phyloP scores from a whole-genome alignment of 2,329 filamentous ascomycete species.

The Aspergillus sp. region DNA sequence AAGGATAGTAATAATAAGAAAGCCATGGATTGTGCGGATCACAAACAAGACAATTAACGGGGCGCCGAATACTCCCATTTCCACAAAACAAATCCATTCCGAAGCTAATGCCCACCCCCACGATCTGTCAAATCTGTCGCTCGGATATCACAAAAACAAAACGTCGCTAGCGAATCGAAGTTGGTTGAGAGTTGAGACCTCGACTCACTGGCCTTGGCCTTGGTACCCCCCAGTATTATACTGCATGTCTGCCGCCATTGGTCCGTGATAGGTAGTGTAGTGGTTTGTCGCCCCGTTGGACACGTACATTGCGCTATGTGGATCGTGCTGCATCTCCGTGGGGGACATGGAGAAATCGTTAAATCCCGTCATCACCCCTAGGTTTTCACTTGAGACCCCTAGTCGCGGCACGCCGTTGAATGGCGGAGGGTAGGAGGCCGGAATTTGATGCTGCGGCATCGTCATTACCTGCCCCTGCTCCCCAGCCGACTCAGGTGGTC shows the following conservation, averaged over 20 bases:
- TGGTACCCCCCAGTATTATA: slow-evolving; percentile 17
- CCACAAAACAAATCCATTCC: neutral
- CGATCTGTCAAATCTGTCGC: slow-evolving; percentile 1
- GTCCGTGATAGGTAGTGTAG: slow-evolving; percentile 19
- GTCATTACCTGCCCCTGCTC: slow-evolving; percentile 20
- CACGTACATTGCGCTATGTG: slow-evolving; percentile 24
- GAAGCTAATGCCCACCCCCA: neutral
- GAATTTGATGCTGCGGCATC: slow-evolving; percentile 27
- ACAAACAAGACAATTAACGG: neutral
- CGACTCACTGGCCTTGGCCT: slow-evolving; percentile 18
- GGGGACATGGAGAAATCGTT: slow-evolving; percentile 26
- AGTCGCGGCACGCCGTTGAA: slow-evolving; percentile 29
- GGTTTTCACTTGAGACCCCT: slow-evolving; percentile 19
- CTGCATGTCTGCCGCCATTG: slow-evolving; percentile 16
- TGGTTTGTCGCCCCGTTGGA: slow-evolving; percentile 24
- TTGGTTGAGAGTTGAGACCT: neutral
- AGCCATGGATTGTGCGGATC: neutral
- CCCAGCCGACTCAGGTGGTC: slow-evolving; percentile 15
- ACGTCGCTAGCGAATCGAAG: neutral
- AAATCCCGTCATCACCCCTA: slow-evolving; percentile 23
- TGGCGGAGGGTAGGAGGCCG: slow-evolving; percentile 35
- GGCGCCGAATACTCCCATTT: neutral
- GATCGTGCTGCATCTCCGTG: slow-evolving; percentile 25
- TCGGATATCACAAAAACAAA: slow-evolving; percentile 3
- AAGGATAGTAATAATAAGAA: neutral